Conservation (phyloP, 352 stramenopile species). For the Phytophthora fragariae region DNA sequence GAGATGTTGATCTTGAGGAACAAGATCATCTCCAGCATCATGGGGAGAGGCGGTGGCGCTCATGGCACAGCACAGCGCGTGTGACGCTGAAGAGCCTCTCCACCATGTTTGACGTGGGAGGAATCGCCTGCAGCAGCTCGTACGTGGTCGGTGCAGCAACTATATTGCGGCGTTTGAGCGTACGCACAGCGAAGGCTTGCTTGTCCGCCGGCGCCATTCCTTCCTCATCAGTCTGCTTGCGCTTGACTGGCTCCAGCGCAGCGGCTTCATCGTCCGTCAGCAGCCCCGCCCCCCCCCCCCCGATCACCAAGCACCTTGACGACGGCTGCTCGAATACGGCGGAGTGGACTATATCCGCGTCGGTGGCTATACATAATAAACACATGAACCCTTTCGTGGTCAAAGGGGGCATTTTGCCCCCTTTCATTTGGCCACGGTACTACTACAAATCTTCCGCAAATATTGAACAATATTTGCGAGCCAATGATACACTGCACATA, state of each 20-base stretch:
- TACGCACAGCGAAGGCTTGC: background rate
- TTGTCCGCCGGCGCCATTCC: background rate
- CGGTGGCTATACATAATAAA: slow-evolving; percentile 1
- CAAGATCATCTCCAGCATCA: slow-evolving; percentile 13
- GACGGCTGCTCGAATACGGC: slow-evolving; percentile 6
- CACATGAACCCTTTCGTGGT: no score
- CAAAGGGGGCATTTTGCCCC: no score
- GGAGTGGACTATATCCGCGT: slow-evolving; percentile 8
- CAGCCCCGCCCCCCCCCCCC: background rate
- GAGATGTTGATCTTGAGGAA: slow-evolving; percentile 8
- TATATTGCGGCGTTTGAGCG: slow-evolving; percentile 1
- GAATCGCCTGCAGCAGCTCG: background rate
- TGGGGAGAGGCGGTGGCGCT: slow-evolving; percentile 7
- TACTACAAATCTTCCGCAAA: no score
- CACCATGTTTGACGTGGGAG: slow-evolving; percentile 11
- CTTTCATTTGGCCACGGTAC: no score
- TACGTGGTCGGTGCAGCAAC: background rate
- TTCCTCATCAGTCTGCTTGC: background rate
- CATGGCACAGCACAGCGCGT: background rate
- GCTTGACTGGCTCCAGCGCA: background rate
- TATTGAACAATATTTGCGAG: no score
- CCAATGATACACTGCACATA: no score
- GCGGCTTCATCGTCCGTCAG: background rate
- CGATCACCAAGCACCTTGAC: slow-evolving; percentile 4
- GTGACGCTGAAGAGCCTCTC: slow-evolving; percentile 17